phyloP scores from a whole-genome alignment of 129 eudicot species.

The Pittosporum tobira region DNA sequence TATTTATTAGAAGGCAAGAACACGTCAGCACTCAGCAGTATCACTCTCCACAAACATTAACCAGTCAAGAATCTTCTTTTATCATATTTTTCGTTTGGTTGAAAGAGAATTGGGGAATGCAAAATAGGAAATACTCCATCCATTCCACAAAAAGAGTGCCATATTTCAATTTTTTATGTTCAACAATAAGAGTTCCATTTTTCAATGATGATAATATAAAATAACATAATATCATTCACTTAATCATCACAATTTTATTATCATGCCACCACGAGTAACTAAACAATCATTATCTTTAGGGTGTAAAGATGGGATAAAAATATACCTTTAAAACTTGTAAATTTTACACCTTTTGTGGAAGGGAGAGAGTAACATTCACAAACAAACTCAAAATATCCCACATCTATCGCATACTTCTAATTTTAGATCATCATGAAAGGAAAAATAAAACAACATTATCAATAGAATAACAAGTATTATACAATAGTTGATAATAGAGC shows the following conservation, averaged over 20 bases:
- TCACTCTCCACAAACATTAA: neutral
- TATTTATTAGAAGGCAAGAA: neutral
- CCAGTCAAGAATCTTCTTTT: constrained; percentile 1
- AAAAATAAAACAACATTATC: neutral
- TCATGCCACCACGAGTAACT: no score
- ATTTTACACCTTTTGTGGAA: no score
- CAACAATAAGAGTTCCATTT: no score
- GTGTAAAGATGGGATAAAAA: no score
- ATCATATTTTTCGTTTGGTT: constrained; percentile 1
- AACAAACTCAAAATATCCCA: neutral
- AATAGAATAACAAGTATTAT: neutral
- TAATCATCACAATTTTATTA: no score
- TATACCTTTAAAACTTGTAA: no score
- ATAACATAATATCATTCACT: no score
- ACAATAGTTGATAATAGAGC: neutral
- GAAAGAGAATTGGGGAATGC: neutral
- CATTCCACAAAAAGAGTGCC: no score
- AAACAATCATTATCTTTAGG: no score
- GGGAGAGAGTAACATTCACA: neutral
- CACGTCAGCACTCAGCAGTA: neutral
- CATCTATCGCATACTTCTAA: neutral
- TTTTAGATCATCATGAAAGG: neutral
- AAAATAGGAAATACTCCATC: no score
- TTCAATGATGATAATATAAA: no score
- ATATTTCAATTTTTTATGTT: no score